These are phyloP conservation scores for Didymella pomorum DNA, from an alignment of 2,329 filamentous ascomycete genomes.

Conservation along the genomic window DNA sequence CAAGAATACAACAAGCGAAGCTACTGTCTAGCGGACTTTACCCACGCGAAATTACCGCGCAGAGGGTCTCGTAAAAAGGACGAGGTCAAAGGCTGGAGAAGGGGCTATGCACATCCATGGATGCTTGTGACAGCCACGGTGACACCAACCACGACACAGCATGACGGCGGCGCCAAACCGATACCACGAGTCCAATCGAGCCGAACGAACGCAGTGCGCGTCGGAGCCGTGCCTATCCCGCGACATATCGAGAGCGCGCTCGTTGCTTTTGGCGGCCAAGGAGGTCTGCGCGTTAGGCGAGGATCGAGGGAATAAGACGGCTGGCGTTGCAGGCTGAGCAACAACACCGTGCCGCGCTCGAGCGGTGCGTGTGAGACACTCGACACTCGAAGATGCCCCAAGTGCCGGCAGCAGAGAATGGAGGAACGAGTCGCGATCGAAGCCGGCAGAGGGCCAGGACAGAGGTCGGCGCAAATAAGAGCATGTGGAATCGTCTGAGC, in stretches of 20 bases:
- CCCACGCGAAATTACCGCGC: constrained; percentile 18
- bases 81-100: constrained; percentile 9
- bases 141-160: constrained; percentile 43
- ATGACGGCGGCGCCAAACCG: constrained; percentile 44
- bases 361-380: constrained; percentile 29
- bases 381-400: constrained; percentile 36
- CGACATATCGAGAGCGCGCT: constrained; percentile 25
- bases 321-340: constrained; percentile 26
- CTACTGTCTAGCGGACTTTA: constrained; percentile 10
- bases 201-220: constrained; percentile 8
- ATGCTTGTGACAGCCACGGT: constrained; percentile 40
- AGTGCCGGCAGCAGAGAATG: constrained; percentile 30
- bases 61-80: constrained; percentile 6
- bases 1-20: constrained; percentile 32
- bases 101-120: constrained; percentile 33
- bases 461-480: constrained; percentile 45
- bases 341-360: constrained; percentile 27
- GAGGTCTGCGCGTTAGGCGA: constrained; percentile 15
- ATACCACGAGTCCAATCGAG: constrained; percentile 39
- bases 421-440: constrained; percentile 38
- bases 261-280: constrained; percentile 17
- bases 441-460: constrained; percentile 47
- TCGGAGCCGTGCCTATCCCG: constrained; percentile 18
- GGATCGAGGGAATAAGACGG: constrained; percentile 25
- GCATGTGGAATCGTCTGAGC: constrained; percentile 49